Percentiles rank a stretch among this genome's conserved stretches.
Evolutionary conservation across 2,329 filamentous ascomycete species (phyloP).

Genomic region (Botrytis aclada): DNA sequence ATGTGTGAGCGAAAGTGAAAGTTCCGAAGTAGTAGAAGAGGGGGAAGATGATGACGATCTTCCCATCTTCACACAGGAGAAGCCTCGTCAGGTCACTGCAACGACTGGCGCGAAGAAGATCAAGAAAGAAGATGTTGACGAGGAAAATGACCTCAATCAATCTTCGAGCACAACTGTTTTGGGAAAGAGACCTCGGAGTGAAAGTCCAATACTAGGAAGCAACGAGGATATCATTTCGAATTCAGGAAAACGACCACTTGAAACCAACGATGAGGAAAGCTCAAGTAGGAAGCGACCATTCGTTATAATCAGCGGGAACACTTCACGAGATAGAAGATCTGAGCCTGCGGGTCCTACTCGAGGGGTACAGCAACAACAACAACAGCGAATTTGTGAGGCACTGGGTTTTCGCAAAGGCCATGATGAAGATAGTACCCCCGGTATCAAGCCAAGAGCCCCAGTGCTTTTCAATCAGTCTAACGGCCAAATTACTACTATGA

Average conservation of each 20-base stretch:
- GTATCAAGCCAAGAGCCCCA: not conserved
- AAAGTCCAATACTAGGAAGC: conserved; percentile 9
- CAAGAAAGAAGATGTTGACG: not conserved
- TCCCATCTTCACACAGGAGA: not conserved
- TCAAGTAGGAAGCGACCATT: conserved; percentile 1
- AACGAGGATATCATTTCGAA: not conserved
- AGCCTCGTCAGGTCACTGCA: not conserved
- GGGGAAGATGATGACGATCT: not conserved
- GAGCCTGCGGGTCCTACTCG: not conserved
- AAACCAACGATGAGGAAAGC: not conserved
- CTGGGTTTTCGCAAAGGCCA: not conserved
- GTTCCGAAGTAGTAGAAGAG: not conserved
- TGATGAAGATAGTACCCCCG: not conserved
- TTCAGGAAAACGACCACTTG: not conserved
- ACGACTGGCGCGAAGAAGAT: not conserved
- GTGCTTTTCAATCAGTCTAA: not conserved
- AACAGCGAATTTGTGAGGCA: not conserved
- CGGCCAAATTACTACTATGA: not conserved
- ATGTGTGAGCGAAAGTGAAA: not conserved
- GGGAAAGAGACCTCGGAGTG: not conserved
- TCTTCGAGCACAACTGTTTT: not conserved
- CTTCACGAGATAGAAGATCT: not conserved
- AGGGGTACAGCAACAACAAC: not conserved
- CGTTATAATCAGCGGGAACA: not conserved
- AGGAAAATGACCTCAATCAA: not conserved